Base-by-base conservation (phyloP, 139 green algal species). In the Chara braunii region DNA sequence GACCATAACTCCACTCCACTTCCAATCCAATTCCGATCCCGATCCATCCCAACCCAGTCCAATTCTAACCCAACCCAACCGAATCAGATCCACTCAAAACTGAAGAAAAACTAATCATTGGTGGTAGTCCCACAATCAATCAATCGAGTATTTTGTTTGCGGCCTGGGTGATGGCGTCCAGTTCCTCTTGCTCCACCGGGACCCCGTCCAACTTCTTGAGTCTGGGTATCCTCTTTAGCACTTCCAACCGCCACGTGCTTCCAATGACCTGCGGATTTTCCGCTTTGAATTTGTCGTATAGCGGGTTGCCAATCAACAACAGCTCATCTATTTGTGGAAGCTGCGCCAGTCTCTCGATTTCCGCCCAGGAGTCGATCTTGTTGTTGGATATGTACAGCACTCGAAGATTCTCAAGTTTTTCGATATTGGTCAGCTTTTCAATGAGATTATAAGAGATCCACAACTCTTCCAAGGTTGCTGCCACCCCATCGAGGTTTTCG, bases 401-500 rank as follows among this genome's bases (percentile, higher is more conserved):
- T 3, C 74, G 67, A 44, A 97, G 78, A 37, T 87, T 84, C 6
- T 29, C 32, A 31, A 90, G 85, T 75, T 90, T 89, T 43, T 97
- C 90, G 6, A 91, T 74, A 35, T 86, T 85, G 1, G 57, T 73
- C 78, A 97, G 78, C 42, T 80, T 86, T 14, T 91, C 83, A n/a
- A 97, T 77, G 1, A 80, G 43, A 74, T 97, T 97, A 82, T 96
- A 95, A 0, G 81, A 91, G 23, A 95, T 75, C 90, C 90, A 97
- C 12, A 97, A 83, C 82, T 97, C 83, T 52, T 91, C 78, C 36
- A 97, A 75, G 1, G 88, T 95, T 29, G 87, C 84, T 29, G 85
- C 75, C 28, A 96, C 84, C 0, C 66, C 79, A 14, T 97, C 90
- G 50, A 97, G 45, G 67, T 90, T 90, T 60, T 97, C 90, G 50